Evolutionary conservation across 169 alveolate species (phyloP), one percentile per base, ranked within the genome.

Genomic region (Cryptosporidium tyzzeri): DNA sequence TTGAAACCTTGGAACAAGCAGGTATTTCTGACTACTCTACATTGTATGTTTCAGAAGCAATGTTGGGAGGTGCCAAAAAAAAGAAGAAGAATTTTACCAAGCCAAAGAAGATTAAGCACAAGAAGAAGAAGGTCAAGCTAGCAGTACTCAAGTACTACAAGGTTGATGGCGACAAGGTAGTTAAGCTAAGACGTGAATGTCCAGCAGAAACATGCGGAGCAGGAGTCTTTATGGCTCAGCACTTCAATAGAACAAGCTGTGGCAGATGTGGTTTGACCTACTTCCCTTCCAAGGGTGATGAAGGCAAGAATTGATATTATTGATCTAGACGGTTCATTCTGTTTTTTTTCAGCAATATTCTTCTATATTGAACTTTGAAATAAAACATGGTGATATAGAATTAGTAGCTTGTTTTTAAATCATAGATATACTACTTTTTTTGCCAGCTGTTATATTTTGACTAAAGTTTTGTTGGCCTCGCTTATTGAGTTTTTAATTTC

Each of bases 181-280:
- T 97, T 45, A 95, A 98, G 69, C 93, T 96, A 67, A 97, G 97
- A 92, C 97, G 96, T 91, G 99, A 97, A 91, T 97, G 99, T 93
- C 98, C 98, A 48, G 87, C 94, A 48, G 95, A 92, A 65, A 91
- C 95, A 71, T 97, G 99, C 92, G 99, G 98, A 69, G 95, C 98
- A 31, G 99, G 99, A 65, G 98, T 97, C 55, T 98, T 97, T 96
- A 97, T 98, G 99, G 99, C 99, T 31, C 95, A 97, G 85, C 99
- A 98, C 95, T 95, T 94, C 94, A 97, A 98, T 96, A 97, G 99
- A 93, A 96, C 96, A 86, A 97, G 97, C 95, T 98, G 99, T 94
- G 99, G 99, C 61, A 97, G 97, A 92, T 97, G 99, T 94, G 98
- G 98, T 70, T 93, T 94, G 80, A 97, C 99, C 29, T 95, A 95